phyloP scores from a whole-genome alignment of 208 protist genomes.

The Naegleria fowleri region DNA sequence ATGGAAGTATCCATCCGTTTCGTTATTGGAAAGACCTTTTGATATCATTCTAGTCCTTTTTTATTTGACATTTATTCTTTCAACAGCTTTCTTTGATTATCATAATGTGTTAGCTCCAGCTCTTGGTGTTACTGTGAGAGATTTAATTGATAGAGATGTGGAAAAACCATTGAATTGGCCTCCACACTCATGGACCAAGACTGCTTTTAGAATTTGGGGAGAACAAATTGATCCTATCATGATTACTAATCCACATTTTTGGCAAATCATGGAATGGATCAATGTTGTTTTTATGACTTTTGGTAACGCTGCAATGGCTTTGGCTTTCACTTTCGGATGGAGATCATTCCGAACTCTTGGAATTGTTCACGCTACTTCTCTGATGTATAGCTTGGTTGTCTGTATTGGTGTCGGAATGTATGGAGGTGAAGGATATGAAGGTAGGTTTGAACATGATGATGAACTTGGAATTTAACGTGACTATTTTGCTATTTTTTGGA shows the following conservation, averaged over 20 bases:
- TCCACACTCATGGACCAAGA: background rate
- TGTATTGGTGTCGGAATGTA: constrained; percentile 10
- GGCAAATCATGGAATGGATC: constrained; percentile 33
- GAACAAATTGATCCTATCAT: constrained; percentile 16
- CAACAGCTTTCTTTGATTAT: constrained; percentile 16
- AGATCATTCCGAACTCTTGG: background rate
- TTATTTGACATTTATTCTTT: background rate
- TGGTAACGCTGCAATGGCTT: background rate
- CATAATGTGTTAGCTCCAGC: constrained; percentile 16
- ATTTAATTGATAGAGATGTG: background rate
- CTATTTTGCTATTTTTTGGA: background rate
- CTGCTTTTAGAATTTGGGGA: background rate
- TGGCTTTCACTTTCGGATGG: constrained; percentile 6
- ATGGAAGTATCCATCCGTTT: background rate
- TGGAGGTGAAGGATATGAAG: background rate
- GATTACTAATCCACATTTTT: constrained; percentile 24
- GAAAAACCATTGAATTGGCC: constrained; percentile 14
- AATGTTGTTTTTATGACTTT: constrained; percentile 26
- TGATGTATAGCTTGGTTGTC: constrained; percentile 11
- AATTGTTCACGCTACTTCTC: background rate
- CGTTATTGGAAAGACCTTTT: background rate
- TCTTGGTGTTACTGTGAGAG: background rate
- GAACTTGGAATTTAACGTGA: background rate
- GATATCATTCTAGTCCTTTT: background rate
- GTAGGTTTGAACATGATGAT: background rate